phyloP scores from a whole-genome alignment of 1,284 basidiomycete species.

The Apiotrichum mycotoxinovorans region DNA sequence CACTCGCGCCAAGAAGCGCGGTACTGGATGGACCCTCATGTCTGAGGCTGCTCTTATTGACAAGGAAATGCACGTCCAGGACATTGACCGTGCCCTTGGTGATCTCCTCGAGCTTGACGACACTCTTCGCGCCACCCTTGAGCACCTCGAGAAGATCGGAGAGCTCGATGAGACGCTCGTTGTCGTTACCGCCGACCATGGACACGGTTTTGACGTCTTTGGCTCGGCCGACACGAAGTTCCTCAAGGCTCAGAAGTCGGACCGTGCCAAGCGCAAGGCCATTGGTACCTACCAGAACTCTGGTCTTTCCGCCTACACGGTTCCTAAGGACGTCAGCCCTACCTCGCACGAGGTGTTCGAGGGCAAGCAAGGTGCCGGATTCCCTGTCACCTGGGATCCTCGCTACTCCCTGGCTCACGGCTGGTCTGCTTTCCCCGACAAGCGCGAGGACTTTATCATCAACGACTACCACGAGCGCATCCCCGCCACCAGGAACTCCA shows the following conservation, averaged over 20 bases:
- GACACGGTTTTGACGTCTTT: constrained; percentile 47
- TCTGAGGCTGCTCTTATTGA: constrained; percentile 51
- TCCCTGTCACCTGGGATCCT: constrained; percentile 51
- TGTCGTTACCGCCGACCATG: constrained; percentile 52
- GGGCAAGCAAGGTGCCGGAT: constrained; percentile 41
- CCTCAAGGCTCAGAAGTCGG: constrained; percentile 38
- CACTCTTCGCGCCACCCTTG: constrained; percentile 48
- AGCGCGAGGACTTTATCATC: constrained; percentile 41
- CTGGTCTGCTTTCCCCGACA: constrained; percentile 45
- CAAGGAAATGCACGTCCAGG: constrained; percentile 51
- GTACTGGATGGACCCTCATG: constrained; percentile 50
- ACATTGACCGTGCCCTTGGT: constrained; percentile 50
- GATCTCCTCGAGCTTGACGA: constrained; percentile 53
- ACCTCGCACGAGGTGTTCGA: constrained; percentile 39
- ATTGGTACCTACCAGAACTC: constrained; percentile 47
- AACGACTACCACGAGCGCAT: constrained; percentile 39
- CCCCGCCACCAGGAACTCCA: constrained; percentile 36
- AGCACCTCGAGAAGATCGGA: constrained; percentile 49
- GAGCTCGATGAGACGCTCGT: constrained; percentile 51
- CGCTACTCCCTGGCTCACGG: constrained; percentile 49
- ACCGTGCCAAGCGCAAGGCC: constrained; percentile 48
- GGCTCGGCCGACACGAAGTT: constrained; percentile 48
- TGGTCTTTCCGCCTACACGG: constrained; percentile 45
- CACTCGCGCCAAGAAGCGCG: constrained; percentile 41
- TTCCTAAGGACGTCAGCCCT: constrained; percentile 31